Evolutionary conservation across 2,329 filamentous ascomycete species (phyloP), one percentile per base, ranked within the genome.

Genomic region (Fusarium virguliforme): DNA sequence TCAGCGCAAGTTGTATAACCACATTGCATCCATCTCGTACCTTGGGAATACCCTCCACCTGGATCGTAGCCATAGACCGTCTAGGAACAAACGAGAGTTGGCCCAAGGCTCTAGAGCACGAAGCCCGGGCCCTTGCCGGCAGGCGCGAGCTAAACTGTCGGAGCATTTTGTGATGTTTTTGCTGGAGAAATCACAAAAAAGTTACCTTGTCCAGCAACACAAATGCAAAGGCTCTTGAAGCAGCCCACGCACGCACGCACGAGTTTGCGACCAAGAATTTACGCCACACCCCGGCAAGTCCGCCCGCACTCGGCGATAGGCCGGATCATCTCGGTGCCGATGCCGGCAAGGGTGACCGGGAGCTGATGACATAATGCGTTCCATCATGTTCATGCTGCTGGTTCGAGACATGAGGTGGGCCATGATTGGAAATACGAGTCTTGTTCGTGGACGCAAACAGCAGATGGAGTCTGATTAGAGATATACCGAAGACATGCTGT

Each of bases 11-110:
- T 4, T 13, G 22, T 13, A 28, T 18, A 26, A 18, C 18, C 18
- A 18, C 18, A 18, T 18, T 18, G 18, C 8, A 28, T 55, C 10
- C 1, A 10, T 9, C 1, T 24, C n/a, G 70, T 57, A 81, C 80
- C 75, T 81, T 80, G 41, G 75, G 79, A 46, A 82, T 81, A 13
- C 79, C 80, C 53, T 81, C 77, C 12, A 82, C 79, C 13, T 73
- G 55, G 2, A 81, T 72, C 12, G 79, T 81, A 28, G 80, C 80
- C 73, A 82, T 71, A 9, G 74, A 68, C 53, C 78, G 73, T 32
- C 71, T 74, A 24, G 75, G 41, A 18, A 60, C 63, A 35, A 76
- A 28, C 37, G 70, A 67, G 48, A 72, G 53, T 64, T 74, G 70
- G 32, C 68, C 67, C 62, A 77, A 59, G 43, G 76, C 62, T 50